These are phyloP conservation scores for Berkeleyomyces basicola DNA, from an alignment of 2,329 filamentous ascomycete genomes.

Conservation along the genomic window DNA sequence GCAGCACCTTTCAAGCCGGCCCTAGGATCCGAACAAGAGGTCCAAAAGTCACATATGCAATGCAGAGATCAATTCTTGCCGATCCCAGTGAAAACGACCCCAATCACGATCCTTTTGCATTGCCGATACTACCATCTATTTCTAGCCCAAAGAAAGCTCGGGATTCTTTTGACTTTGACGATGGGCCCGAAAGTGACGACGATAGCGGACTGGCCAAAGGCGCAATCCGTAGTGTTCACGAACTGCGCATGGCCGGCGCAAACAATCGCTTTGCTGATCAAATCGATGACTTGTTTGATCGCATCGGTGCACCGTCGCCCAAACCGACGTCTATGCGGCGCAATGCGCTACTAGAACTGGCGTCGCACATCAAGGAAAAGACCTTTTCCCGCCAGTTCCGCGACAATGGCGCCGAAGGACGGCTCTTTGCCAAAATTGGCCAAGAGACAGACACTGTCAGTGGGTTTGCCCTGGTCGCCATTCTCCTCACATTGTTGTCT, in stretches of 20 bases:
- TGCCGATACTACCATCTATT: conserved; percentile 8
- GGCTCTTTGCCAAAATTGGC: conserved; percentile 45
- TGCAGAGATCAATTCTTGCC: conserved; percentile 17
- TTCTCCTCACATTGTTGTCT: conserved; percentile 45
- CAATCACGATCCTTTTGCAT: conserved; percentile 12
- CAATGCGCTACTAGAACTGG: conserved; percentile 42
- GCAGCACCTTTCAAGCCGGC: not conserved
- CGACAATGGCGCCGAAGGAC: conserved; percentile 54
- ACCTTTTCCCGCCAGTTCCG: conserved; percentile 53
- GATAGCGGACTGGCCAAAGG: conserved; percentile 26
- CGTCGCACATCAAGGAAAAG: conserved; percentile 42
- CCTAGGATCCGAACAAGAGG: conserved; percentile 16
- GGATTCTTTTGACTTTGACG: conserved; percentile 13
- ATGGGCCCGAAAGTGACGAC: conserved; percentile 23
- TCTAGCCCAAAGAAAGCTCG: conserved; percentile 8
- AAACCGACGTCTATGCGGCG: conserved; percentile 36
- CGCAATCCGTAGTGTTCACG: conserved; percentile 46
- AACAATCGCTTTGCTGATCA: conserved; percentile 50
- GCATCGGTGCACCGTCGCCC: conserved; percentile 35
- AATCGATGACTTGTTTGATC: conserved; percentile 45
- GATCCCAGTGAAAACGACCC: conserved; percentile 11
- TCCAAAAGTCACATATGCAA: conserved; percentile 25
- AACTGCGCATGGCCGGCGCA: conserved; percentile 47
- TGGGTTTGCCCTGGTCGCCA: conserved; percentile 46
- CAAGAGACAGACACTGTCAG: conserved; percentile 43